Conservation (phyloP, 176 grass and related monocot genomes). For the Carex scoparia region DNA sequence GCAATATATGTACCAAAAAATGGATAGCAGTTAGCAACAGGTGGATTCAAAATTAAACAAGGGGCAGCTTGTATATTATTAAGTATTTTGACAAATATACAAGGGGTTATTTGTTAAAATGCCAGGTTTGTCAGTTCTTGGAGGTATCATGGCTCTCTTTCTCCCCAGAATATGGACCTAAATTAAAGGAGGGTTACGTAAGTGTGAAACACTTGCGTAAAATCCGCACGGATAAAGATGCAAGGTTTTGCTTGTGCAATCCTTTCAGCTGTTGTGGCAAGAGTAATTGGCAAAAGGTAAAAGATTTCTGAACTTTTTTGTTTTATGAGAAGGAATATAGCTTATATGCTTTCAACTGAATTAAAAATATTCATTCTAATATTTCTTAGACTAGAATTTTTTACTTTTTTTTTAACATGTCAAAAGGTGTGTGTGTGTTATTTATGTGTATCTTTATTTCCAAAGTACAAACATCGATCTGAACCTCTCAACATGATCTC, state of each 20-base stretch:
- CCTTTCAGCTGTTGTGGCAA: constrained; percentile 49
- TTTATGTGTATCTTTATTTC: not conserved
- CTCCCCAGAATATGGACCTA: constrained; percentile 63
- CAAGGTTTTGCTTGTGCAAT: constrained; percentile 34
- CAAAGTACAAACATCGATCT: no score
- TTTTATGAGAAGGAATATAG: not conserved
- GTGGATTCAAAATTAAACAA: not conserved
- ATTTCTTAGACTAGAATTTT: not conserved
- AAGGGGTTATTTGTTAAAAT: constrained; percentile 9
- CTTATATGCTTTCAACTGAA: not conserved
- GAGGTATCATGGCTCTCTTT: constrained; percentile 68
- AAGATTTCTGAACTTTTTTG: not conserved
- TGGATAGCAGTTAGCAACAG: not conserved
- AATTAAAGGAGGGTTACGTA: constrained; percentile 81
- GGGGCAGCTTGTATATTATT: not conserved
- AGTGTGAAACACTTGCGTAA: constrained; percentile 52
- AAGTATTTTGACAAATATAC: not conserved
- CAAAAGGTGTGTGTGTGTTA: not conserved
- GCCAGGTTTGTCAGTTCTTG: constrained; percentile 64
- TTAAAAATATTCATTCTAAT: not conserved
- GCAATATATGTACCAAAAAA: no score
- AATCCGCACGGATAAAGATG: constrained; percentile 40
- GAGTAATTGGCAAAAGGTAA: constrained; percentile 68
- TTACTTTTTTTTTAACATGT: not conserved
- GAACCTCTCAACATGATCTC: no score